Conservation (phyloP, 2,329 filamentous ascomycete genomes). For the Fusarium buxicola region DNA sequence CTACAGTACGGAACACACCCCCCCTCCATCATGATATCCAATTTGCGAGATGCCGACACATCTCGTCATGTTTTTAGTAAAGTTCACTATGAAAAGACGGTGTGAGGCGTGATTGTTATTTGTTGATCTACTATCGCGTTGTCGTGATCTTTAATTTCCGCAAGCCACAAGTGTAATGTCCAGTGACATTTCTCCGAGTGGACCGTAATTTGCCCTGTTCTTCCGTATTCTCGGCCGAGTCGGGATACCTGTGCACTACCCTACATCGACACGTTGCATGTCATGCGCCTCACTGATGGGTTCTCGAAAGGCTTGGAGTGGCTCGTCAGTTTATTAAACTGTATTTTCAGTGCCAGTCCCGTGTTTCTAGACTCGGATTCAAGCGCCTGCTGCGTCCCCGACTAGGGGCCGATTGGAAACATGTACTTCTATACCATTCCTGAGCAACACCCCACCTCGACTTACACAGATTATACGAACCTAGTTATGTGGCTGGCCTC, state of each 20-base stretch:
- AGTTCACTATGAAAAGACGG: slow-evolving; percentile 35
- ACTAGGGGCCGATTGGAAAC: too few relatives aligned
- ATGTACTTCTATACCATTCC: too few relatives aligned
- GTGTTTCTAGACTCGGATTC: too few relatives aligned
- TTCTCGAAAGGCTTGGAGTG: not conserved
- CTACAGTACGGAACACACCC: not conserved
- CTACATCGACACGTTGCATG: slow-evolving; percentile 13
- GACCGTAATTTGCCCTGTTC: slow-evolving; percentile 23
- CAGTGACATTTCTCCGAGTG: slow-evolving; percentile 16
- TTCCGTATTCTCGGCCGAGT: slow-evolving; percentile 29
- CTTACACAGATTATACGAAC: too few relatives aligned
- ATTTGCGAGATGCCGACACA: not conserved
- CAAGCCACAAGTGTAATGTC: slow-evolving; percentile 26
- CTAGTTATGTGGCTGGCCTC: too few relatives aligned
- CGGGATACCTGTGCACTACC: slow-evolving; percentile 13
- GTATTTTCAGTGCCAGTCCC: not conserved
- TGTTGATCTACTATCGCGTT: slow-evolving; percentile 24
- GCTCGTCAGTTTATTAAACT: not conserved
- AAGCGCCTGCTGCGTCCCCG: too few relatives aligned
- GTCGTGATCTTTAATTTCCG: slow-evolving; percentile 30
- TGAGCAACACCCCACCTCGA: too few relatives aligned
- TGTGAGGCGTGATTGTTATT: slow-evolving; percentile 24
- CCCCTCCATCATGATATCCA: slow-evolving; percentile 5
- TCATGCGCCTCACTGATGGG: slow-evolving; percentile 8
- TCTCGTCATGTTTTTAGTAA: not conserved